Evolutionary conservation across 202 grass and related monocot species (phyloP).

Genomic region (Panicum virgatum): DNA sequence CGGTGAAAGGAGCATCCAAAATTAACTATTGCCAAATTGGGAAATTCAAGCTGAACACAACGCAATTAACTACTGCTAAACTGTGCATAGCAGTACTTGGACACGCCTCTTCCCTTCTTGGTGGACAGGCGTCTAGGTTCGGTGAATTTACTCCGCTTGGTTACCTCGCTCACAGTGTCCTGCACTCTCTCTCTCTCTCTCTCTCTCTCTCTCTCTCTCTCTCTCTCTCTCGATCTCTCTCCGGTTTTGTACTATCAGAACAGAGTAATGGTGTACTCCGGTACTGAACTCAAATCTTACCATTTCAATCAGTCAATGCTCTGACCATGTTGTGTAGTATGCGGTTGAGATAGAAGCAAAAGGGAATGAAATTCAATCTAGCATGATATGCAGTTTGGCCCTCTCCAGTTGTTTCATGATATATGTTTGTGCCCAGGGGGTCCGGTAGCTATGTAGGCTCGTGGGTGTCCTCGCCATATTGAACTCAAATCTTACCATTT

Average conservation of each 20-base stretch:
- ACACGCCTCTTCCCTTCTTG: background rate
- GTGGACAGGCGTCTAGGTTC: constrained; percentile 6
- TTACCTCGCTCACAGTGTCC: background rate
- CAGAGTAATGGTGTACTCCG: background rate
- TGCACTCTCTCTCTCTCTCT: background rate
- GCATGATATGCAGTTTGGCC: background rate
- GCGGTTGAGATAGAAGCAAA: too few relatives aligned
- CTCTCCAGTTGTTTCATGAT: too few relatives aligned
- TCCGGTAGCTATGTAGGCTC: too few relatives aligned
- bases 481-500: too few relatives aligned
- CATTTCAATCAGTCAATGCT: background rate
- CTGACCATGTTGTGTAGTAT: background rate
- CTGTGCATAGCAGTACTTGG: background rate
- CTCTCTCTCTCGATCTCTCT: too few relatives aligned
- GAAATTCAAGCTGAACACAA: background rate
- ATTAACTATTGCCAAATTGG: background rate
- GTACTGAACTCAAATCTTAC: background rate
- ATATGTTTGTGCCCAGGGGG: too few relatives aligned
- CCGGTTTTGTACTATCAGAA: too few relatives aligned
- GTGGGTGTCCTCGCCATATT: too few relatives aligned
- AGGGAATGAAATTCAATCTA: too few relatives aligned
- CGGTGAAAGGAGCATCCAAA: too few relatives aligned
- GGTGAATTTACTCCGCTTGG: background rate
- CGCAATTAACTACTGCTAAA: background rate
- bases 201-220: too few relatives aligned